Conservation (phyloP, 23 red algal genomes). For the Gracilaria caudata region DNA sequence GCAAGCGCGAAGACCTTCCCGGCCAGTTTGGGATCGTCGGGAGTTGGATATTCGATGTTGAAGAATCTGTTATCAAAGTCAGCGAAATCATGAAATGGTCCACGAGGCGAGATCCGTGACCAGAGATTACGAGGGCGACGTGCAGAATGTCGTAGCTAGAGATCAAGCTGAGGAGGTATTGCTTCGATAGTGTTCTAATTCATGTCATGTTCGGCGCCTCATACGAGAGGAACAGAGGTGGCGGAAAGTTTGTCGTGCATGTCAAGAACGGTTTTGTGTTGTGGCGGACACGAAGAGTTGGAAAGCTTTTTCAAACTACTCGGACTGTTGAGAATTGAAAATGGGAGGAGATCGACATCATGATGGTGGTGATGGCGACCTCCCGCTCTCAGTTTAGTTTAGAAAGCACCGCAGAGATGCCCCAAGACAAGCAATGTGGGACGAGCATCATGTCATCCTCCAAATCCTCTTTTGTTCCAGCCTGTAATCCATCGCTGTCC, state of each 20-base stretch:
- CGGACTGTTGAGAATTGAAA: too few species aligned
- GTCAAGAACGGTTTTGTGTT: not conserved
- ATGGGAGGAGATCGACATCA: too few species aligned
- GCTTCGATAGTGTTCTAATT: not conserved
- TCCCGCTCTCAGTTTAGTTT: too few species aligned
- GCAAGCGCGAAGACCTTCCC: constrained; percentile 9
- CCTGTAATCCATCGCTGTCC: too few species aligned
- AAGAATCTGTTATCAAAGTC: constrained; percentile 16
- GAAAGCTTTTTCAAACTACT: too few species aligned
- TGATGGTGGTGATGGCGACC: too few species aligned
- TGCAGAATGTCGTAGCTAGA: not conserved
- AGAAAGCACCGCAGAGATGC: too few species aligned
- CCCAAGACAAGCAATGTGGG: too few species aligned
- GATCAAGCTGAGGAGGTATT: not conserved
- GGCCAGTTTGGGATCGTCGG: constrained; percentile 1
- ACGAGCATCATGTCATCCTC: too few species aligned
- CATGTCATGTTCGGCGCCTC: not conserved
- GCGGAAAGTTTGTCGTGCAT: not conserved
- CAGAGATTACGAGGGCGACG: constrained; percentile 34
- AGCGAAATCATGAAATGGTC: constrained; percentile 16
- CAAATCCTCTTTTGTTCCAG: too few species aligned
- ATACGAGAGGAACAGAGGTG: not conserved
- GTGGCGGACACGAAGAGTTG: too few species aligned
- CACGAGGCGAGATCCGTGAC: constrained; percentile 5
- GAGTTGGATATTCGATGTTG: constrained; percentile 6